Evolutionary conservation across 1,284 basidiomycete genomes (phyloP).

Genomic region (Sanguinoderma infundibulare): DNA sequence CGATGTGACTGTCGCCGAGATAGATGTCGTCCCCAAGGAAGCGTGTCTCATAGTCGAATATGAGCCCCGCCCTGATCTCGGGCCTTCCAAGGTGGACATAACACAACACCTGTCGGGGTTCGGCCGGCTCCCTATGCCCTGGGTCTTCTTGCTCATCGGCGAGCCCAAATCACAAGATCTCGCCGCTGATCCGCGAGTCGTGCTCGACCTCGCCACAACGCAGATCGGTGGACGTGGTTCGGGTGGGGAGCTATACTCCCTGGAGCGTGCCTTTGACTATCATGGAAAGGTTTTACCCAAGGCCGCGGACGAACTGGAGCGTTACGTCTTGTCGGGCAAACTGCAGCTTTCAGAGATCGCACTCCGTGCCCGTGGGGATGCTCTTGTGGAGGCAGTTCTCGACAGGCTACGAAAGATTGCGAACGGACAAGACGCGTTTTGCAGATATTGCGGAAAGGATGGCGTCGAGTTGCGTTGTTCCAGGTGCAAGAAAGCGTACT

Average conservation of each 20-base stretch:
- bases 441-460: slow-evolving; percentile 28
- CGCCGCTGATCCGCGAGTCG: slow-evolving; percentile 23
- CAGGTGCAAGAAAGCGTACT: slow-evolving; percentile 26
- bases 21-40: slow-evolving; percentile 23
- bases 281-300: slow-evolving; percentile 25
- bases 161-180: slow-evolving; percentile 17
- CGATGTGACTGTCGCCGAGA: slow-evolving; percentile 24
- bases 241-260: slow-evolving; percentile 27
- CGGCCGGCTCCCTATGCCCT: slow-evolving; percentile 13
- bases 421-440: slow-evolving; percentile 24
- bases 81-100: slow-evolving; percentile 17
- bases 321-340: slow-evolving; percentile 22
- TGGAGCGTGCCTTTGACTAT: slow-evolving; percentile 28
- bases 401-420: slow-evolving; percentile 21
- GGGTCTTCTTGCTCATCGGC: slow-evolving; percentile 28
- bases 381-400: slow-evolving; percentile 20
- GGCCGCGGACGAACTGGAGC: slow-evolving; percentile 22
- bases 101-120: slow-evolving; percentile 26
- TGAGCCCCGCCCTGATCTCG: slow-evolving; percentile 22
- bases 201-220: slow-evolving; percentile 25
- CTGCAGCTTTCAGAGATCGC: slow-evolving; percentile 13
- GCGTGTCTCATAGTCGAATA: slow-evolving; percentile 27
- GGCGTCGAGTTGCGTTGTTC: slow-evolving; percentile 26
- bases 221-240: slow-evolving; percentile 28
- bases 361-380: slow-evolving; percentile 20